These are phyloP conservation scores for Tolypocladium album DNA, from an alignment of 2,329 filamentous ascomycete species.

Conservation along the genomic window DNA sequence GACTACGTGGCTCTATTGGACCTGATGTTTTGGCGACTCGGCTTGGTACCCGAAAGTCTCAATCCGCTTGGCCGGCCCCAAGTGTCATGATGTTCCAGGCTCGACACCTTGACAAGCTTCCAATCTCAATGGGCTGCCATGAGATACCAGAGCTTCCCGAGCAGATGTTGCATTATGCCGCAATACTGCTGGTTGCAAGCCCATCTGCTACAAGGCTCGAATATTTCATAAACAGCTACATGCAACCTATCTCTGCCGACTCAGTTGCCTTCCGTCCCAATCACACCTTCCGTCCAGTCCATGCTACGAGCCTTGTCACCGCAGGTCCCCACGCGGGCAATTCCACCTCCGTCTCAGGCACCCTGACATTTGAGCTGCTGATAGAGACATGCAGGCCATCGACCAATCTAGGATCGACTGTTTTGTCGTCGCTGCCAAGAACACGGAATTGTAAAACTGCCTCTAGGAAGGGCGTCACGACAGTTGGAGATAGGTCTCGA, in stretches of 20 bases:
- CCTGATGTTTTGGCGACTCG: not conserved
- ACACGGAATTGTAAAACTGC: conserved; percentile 24
- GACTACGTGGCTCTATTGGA: no score
- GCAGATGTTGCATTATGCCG: not conserved
- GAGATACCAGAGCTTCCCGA: not conserved
- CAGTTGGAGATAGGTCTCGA: conserved; percentile 22
- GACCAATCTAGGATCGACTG: conserved; percentile 13
- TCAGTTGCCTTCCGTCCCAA: not conserved
- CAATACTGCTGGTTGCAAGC: not conserved
- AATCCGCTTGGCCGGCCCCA: not conserved
- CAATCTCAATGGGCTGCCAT: not conserved
- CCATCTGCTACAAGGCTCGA: not conserved
- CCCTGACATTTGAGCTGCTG: conserved; percentile 17
- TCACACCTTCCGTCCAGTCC: conserved; percentile 5
- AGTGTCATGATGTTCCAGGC: not conserved
- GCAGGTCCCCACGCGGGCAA: conserved; percentile 17
- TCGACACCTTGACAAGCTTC: not conserved
- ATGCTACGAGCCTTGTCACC: conserved; percentile 13
- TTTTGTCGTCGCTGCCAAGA: conserved; percentile 12
- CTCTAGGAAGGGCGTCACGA: conserved; percentile 30
- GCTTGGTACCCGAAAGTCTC: not conserved
- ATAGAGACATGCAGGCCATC: conserved; percentile 19
- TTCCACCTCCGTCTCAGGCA: conserved; percentile 12
- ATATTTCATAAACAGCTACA: not conserved
- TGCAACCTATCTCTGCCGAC: not conserved